Conservation (phyloP, 2,329 filamentous ascomycete species). For the Aspergillus neoniger region DNA sequence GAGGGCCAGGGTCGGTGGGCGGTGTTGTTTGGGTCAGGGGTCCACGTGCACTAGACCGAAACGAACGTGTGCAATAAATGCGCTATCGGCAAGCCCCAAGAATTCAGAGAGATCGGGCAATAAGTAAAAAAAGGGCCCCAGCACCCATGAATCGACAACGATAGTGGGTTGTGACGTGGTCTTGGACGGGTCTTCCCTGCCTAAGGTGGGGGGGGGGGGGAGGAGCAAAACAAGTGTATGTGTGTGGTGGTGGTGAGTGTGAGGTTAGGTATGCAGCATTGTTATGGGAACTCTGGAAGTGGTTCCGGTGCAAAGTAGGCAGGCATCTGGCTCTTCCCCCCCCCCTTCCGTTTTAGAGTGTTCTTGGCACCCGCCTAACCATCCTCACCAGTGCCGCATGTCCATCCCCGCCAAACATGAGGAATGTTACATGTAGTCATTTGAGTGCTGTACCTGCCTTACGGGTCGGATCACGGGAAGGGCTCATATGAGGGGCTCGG, state of each 20-base stretch:
- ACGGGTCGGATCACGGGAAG: neutral
- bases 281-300: slow-evolving; percentile 3
- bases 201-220: neutral
- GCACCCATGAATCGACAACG: neutral
- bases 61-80: neutral
- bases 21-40: slow-evolving; percentile 31
- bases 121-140: neutral
- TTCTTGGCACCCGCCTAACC: slow-evolving; percentile 21
- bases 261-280: slow-evolving; percentile 10
- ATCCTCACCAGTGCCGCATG: slow-evolving; percentile 10
- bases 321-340: neutral
- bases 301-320: neutral
- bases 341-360: slow-evolving; percentile 16
- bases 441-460: neutral
- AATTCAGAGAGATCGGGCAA: neutral
- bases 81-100: neutral
- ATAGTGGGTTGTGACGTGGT: neutral
- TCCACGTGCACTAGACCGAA: slow-evolving; percentile 26
- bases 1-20: slow-evolving; percentile 13
- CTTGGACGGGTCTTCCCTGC: neutral
- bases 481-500: neutral
- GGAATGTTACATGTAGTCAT: neutral
- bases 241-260: neutral
- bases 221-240: neutral
- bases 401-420: slow-evolving; percentile 6